Evolutionary conservation across 2,329 filamentous ascomycete species (phyloP), one percentile per base, ranked within the genome.

Genomic region (Penicillium paneum): DNA sequence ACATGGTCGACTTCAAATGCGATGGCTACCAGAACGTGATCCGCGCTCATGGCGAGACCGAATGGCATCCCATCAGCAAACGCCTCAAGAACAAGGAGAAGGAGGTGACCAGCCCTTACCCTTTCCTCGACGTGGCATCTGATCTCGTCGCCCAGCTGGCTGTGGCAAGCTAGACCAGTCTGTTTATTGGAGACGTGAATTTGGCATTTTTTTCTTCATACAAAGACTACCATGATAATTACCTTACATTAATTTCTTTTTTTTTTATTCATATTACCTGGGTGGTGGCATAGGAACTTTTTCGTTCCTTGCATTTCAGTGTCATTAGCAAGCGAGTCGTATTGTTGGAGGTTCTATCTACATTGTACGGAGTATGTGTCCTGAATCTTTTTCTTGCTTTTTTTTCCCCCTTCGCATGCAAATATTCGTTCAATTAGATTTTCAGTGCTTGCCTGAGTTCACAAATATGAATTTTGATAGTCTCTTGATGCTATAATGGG

Each of bases 1-100:
- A 93, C 73, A 87, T 99, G 59, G 94, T 99, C 45, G 94, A 99
- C 72, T 99, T 99, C 80, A 97, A 97, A 72, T 97, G 93, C 72
- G 92, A 94, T 13, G 94, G 94, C 19, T 99, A 99, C 75, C 94
- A 99, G 76, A 90, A 94, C 52, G 87, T 93, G 45, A 84, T 87
- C 61, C 78, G 88, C 47, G 78, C 64, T 17, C 67, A 71, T 21
- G 67, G 68, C 15, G 72, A 74, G 10, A 63, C 66, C 2, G 83
- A 66, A 64, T 83, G 64, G 79, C 72, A 65, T 67, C 77, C 71
- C n/a, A 73, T 78, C 56, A 76, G 76, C 70, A 78, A 78, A 60
- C 73, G 77, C 29, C 71, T 75, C 57, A 74, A 70, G 58, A 78
- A 91, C 47, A 91, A 94, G 66, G 91, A 97, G 76, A 97, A 97